Percentiles rank a stretch among this genome's conserved stretches.
These are phyloP conservation scores for Musa troglodytarum DNA, from an alignment of 176 grass and related monocot genomes.

Conservation along the genomic window DNA sequence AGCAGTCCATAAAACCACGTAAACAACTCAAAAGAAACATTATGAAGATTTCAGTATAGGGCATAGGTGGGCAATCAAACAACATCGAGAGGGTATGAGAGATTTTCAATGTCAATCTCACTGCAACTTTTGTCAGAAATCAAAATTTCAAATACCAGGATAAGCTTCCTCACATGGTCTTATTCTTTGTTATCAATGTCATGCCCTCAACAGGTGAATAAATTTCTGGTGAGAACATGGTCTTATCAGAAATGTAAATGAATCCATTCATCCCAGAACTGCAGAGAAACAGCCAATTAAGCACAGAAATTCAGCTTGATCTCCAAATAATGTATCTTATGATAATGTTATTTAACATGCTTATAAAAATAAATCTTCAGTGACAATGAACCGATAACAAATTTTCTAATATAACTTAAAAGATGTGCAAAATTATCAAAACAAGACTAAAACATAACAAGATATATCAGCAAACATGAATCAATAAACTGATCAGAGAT, in stretches of 20 bases:
- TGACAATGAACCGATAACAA: background rate
- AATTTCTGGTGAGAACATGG: slow-evolving; percentile 18
- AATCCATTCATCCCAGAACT: slow-evolving; percentile 40
- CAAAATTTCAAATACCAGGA: background rate
- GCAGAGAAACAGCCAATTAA: slow-evolving; percentile 16
- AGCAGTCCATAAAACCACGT: background rate
- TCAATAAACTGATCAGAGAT: too few relatives aligned
- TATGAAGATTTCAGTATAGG: slow-evolving; percentile 6
- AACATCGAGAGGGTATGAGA: too few relatives aligned
- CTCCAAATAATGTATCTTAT: background rate
- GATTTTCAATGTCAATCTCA: too few relatives aligned
- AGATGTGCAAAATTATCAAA: too few relatives aligned
- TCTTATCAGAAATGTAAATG: slow-evolving; percentile 37
- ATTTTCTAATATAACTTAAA: too few relatives aligned
- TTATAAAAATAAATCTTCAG: background rate
- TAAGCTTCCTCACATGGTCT: slow-evolving; percentile 26
- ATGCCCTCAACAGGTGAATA: slow-evolving; percentile 38
- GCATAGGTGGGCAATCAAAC: background rate
- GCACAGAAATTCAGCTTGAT: slow-evolving; percentile 1
- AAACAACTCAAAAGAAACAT: slow-evolving; percentile 5
- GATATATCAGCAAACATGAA: too few relatives aligned
- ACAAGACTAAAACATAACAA: too few relatives aligned
- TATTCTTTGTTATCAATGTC: slow-evolving; percentile 30
- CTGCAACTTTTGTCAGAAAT: too few relatives aligned
- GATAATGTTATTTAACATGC: background rate